These are phyloP conservation scores for Wickerhamiella australiensis DNA, from an alignment of 805 yeast species.

Conservation along the genomic window DNA sequence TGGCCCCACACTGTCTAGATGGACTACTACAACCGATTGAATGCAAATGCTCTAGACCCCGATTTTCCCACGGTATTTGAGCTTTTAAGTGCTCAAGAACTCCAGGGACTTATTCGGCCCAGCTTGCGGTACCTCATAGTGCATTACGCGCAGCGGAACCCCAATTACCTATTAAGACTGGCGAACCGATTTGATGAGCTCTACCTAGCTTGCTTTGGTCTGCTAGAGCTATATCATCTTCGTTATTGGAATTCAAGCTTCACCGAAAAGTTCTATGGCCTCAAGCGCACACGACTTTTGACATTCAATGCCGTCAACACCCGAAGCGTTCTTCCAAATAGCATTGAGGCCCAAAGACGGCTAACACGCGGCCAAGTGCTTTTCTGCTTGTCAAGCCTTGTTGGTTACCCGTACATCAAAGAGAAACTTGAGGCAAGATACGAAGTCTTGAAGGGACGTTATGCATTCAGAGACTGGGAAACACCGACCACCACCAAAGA, in stretches of 20 bases:
- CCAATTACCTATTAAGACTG: constrained; percentile 48
- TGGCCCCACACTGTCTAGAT: constrained; percentile 29
- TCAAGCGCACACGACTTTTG: constrained; percentile 44
- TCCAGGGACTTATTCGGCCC: constrained; percentile 67
- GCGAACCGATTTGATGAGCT: constrained; percentile 70
- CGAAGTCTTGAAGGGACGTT: constrained; percentile 51
- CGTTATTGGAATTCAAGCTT: constrained; percentile 71
- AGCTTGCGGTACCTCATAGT: constrained; percentile 68
- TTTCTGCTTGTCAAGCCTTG: constrained; percentile 40
- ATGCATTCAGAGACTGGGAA: constrained; percentile 35
- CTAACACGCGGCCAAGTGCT: constrained; percentile 42
- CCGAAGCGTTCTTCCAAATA: constrained; percentile 25
- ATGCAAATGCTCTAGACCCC: constrained; percentile 61
- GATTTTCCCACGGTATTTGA: constrained; percentile 83
- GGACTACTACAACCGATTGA: constrained; percentile 73
- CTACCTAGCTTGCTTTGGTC: constrained; percentile 45
- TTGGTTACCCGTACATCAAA: constrained; percentile 54
- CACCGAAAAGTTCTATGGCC: constrained; percentile 85
- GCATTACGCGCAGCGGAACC: constrained; percentile 68
- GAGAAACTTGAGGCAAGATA: constrained; percentile 56
- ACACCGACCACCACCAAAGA: background rate
- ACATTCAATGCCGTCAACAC: constrained; percentile 24
- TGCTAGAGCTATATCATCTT: constrained; percentile 60
- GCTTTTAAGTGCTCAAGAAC: constrained; percentile 66
- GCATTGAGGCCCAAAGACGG: constrained; percentile 40